phyloP scores from a whole-genome alignment of 768 basidiomycete genomes.

The Russula vinacea region DNA sequence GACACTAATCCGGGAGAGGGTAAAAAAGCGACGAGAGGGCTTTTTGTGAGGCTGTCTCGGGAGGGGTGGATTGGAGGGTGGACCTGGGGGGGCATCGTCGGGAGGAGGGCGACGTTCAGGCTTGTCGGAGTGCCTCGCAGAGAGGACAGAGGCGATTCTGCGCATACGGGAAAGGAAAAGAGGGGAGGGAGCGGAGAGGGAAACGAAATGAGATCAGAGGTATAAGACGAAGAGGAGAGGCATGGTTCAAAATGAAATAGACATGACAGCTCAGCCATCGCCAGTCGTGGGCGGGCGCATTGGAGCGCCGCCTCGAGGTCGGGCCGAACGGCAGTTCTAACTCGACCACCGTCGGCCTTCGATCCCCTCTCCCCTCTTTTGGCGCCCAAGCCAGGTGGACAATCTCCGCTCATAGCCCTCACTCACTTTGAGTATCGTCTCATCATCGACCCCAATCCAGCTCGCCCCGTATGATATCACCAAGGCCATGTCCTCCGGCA shows the following conservation, averaged over 20 bases:
- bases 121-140: conserved; percentile 38
- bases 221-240: conserved; percentile 13
- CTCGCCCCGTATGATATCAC: conserved; percentile 52
- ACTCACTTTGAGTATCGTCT: conserved; percentile 53
- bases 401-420: conserved; percentile 67
- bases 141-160: conserved; percentile 57
- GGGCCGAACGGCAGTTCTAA: conserved; percentile 5
- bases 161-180: conserved; percentile 46
- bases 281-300: background rate
- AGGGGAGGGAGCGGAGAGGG: background rate
- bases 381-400: conserved; percentile 45
- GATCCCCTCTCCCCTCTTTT: conserved; percentile 12
- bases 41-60: conserved; percentile 13
- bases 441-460: conserved; percentile 54
- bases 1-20: conserved; percentile 34
- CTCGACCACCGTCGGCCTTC: background rate
- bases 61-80: background rate
- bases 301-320: background rate
- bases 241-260: conserved; percentile 13
- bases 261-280: background rate
- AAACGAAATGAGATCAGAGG: background rate
- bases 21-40: conserved; percentile 23
- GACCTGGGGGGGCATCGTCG: conserved; percentile 36
- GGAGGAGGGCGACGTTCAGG: conserved; percentile 29
- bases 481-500: conserved; percentile 49